A percentile compares a stretch with the other conserved stretches of the same genome.
phyloP scores from a whole-genome alignment of 371 early-diverging fungal species.

The Blastocladiella emersonii region DNA sequence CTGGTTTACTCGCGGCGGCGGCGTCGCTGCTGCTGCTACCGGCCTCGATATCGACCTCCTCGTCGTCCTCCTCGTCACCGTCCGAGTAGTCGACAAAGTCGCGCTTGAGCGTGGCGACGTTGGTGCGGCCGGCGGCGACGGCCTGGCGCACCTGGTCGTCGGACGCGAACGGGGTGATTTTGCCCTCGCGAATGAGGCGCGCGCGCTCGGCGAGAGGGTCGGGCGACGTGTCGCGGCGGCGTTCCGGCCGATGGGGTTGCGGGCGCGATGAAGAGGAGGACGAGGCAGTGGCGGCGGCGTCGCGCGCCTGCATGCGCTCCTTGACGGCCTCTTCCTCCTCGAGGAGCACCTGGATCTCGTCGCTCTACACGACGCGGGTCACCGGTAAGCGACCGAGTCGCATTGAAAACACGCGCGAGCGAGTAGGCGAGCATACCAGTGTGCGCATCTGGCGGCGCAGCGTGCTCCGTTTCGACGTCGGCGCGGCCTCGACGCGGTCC shows the following conservation, averaged over 20 bases:
- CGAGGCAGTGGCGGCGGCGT: too few relatives aligned
- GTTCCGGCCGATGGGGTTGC: background rate
- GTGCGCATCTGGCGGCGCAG: background rate
- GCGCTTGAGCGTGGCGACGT: background rate
- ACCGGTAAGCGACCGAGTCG: too few relatives aligned
- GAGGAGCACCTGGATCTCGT: background rate
- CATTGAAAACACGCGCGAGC: background rate
- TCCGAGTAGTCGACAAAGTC: constrained; percentile 9
- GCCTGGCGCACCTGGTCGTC: background rate
- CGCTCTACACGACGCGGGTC: too few relatives aligned
- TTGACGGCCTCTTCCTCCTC: constrained; percentile 4
- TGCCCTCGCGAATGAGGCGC: constrained; percentile 52
- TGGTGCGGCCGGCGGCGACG: constrained; percentile 10
- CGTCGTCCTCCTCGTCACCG: constrained; percentile 11
- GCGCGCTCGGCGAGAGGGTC: constrained; percentile 43
- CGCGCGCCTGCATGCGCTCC: background rate
- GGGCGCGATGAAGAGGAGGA: background rate
- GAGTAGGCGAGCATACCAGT: background rate
- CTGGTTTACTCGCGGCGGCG: constrained; percentile 2
- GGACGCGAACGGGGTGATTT: constrained; percentile 54
- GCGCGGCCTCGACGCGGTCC: background rate
- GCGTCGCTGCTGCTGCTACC: background rate
- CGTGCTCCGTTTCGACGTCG: background rate
- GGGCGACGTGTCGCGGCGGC: background rate
- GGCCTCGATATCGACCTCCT: background rate